Conservation (phyloP, 805 yeast genomes). For the Ogataea minuta region DNA sequence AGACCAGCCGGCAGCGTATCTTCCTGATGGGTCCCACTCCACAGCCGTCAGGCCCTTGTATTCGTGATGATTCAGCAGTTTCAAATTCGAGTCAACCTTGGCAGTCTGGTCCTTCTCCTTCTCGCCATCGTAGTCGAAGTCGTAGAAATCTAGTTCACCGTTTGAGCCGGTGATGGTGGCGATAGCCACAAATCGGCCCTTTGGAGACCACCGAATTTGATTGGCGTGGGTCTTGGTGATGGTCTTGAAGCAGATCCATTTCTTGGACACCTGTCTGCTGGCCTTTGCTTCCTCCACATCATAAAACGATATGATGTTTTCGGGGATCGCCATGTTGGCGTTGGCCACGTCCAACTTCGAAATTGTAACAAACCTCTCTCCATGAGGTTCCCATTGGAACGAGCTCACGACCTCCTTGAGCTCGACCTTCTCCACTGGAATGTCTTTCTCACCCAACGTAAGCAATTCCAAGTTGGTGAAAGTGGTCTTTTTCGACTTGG, state of each 20-base stretch:
- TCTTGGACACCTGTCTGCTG: slow-evolving; percentile 26
- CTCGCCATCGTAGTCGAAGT: slow-evolving; percentile 75
- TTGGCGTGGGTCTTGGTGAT: slow-evolving; percentile 65
- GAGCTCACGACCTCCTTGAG: slow-evolving; percentile 82
- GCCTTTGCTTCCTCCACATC: slow-evolving; percentile 70
- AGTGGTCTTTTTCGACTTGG: slow-evolving; percentile 88
- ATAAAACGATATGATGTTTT: slow-evolving; percentile 69
- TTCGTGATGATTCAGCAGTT: slow-evolving; percentile 60
- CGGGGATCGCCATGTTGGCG: slow-evolving; percentile 62
- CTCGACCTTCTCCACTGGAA: slow-evolving; percentile 94
- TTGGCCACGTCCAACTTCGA: slow-evolving; percentile 53
- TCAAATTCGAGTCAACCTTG: slow-evolving; percentile 56
- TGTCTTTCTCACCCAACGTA: slow-evolving; percentile 80
- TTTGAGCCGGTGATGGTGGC: slow-evolving; percentile 40
- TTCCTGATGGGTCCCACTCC: slow-evolving; percentile 95
- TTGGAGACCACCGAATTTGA: slow-evolving; percentile 84
- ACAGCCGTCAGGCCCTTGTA: slow-evolving; percentile 78
- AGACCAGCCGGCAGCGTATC: slow-evolving; percentile 86
- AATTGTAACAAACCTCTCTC: slow-evolving; percentile 81
- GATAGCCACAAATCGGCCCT: slow-evolving; percentile 76
- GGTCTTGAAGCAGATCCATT: slow-evolving; percentile 50
- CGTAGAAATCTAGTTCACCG: slow-evolving; percentile 82
- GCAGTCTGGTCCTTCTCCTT: slow-evolving; percentile 40
- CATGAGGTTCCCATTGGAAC: slow-evolving; percentile 95
- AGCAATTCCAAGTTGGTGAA: slow-evolving; percentile 92